A percentile compares a stretch with the other conserved stretches of the same genome.
Evolutionary conservation across 495 filamentous ascomycete genomes (phyloP).

Genomic region (Tetracladium setigerum): DNA sequence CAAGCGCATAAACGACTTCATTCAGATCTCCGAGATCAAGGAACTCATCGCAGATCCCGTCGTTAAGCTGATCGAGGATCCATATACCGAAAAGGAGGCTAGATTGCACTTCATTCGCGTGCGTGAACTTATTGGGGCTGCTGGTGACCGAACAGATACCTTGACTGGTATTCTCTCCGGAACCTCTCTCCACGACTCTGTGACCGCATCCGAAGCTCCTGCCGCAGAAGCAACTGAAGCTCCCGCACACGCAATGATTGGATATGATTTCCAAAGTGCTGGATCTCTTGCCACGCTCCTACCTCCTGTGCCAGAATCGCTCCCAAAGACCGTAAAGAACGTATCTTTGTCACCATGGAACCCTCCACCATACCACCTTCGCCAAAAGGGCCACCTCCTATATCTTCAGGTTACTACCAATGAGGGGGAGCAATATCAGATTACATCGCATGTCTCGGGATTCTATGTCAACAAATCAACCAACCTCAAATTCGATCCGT

Average conservation of each 20-base stretch:
- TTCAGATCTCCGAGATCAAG: slow-evolving; percentile 87
- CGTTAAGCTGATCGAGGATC: slow-evolving; percentile 80
- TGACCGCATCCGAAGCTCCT: slow-evolving; percentile 41
- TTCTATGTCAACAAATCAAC: slow-evolving; percentile 95
- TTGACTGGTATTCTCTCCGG: slow-evolving; percentile 87
- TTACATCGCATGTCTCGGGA: slow-evolving; percentile 86
- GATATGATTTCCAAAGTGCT: slow-evolving; percentile 68
- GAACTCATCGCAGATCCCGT: slow-evolving; percentile 66
- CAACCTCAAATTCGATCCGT: slow-evolving; percentile 87
- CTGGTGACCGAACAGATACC: slow-evolving; percentile 79
- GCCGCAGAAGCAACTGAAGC: slow-evolving; percentile 32
- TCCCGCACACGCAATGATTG: slow-evolving; percentile 46
- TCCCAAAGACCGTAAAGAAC: slow-evolving; percentile 83
- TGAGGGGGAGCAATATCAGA: slow-evolving; percentile 87
- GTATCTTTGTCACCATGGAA: slow-evolving; percentile 92
- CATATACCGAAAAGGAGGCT: slow-evolving; percentile 98
- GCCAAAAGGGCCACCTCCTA: slow-evolving; percentile 86
- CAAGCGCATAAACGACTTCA: slow-evolving; percentile 85
- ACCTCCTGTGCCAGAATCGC: slow-evolving; percentile 50
- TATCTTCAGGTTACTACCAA: slow-evolving; percentile 84
- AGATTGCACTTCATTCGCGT: slow-evolving; percentile 88
- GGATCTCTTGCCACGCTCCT: slow-evolving; percentile 64
- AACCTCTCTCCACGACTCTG: slow-evolving; percentile 73
- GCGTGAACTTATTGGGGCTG: slow-evolving; percentile 85
- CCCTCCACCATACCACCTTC: slow-evolving; percentile 82